phyloP scores from a whole-genome alignment of 2,329 filamentous ascomycete genomes.

The Blumeria graminis region DNA sequence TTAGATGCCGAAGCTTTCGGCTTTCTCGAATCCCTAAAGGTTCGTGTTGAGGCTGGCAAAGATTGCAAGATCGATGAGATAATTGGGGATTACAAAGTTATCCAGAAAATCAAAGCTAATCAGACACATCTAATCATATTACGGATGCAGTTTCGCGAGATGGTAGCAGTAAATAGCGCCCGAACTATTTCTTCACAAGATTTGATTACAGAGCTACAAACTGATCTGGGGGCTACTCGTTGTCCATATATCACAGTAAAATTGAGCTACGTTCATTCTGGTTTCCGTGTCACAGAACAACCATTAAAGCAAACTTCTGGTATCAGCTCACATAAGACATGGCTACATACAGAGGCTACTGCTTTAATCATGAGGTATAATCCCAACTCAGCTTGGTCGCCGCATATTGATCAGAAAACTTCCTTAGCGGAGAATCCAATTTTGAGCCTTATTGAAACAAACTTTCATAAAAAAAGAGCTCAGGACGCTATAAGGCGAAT shows the following conservation, averaged over 20 bases:
- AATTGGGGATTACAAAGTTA: conserved; percentile 11
- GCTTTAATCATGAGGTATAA: conserved; percentile 27
- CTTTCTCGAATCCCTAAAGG: conserved; percentile 11
- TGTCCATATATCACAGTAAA: conserved; percentile 27
- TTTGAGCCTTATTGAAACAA: conserved; percentile 9
- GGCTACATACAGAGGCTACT: conserved; percentile 26
- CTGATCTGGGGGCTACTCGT: conserved; percentile 25
- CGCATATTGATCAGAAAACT: conserved; percentile 16
- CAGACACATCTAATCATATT: conserved; percentile 13
- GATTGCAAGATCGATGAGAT: conserved; percentile 11
- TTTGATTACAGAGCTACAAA: conserved; percentile 33
- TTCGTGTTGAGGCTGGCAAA: conserved; percentile 10
- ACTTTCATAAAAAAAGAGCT: conserved; percentile 8
- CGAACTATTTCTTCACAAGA: conserved; percentile 24
- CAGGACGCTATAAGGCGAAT: conserved; percentile 8
- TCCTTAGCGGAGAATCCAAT: conserved; percentile 7
- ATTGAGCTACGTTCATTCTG: conserved; percentile 31
- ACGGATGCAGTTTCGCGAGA: conserved; percentile 9
- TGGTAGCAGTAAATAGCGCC: conserved; percentile 9
- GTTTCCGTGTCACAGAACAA: conserved; percentile 17
- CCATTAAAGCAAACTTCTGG: conserved; percentile 9
- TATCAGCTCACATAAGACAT: conserved; percentile 21
- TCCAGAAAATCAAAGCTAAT: conserved; percentile 7
- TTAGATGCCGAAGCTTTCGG: conserved; percentile 9
- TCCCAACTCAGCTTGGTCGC: conserved; percentile 26